Evolutionary conservation across 208 protist genomes (phyloP).

Genomic region (Leishmania tropica): DNA sequence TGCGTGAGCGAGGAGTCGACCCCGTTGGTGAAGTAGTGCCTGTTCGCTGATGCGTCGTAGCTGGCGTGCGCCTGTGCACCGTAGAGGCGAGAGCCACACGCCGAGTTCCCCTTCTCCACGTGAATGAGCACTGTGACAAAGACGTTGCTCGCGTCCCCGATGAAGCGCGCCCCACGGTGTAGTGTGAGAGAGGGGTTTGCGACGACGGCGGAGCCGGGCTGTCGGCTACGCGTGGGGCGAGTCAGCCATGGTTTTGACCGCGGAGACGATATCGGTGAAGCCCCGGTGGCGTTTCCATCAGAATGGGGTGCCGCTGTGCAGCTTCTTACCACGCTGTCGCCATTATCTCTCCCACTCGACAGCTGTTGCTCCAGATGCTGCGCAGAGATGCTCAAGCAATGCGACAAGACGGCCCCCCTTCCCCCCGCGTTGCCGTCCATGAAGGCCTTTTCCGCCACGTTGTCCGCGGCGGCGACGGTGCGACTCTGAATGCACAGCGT

Average conservation of each 20-base stretch:
- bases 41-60: background rate
- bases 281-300: background rate
- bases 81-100: slow-evolving; percentile 24
- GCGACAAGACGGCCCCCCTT: background rate
- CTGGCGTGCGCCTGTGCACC: slow-evolving; percentile 11
- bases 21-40: slow-evolving; percentile 7
- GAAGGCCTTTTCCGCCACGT: background rate
- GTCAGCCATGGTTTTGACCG: background rate
- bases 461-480: background rate
- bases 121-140: slow-evolving; percentile 27
- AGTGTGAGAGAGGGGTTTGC: slow-evolving; percentile 12
- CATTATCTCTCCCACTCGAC: background rate
- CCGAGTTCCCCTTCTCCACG: slow-evolving; percentile 1
- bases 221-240: background rate
- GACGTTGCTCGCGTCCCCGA: slow-evolving; percentile 13
- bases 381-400: background rate
- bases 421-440: background rate
- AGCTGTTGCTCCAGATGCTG: background rate
- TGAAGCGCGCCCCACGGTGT: slow-evolving; percentile 22
- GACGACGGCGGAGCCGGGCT: slow-evolving; percentile 16
- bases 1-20: slow-evolving; percentile 5
- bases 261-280: background rate
- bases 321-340: background rate
- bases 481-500: background rate
- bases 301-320: background rate